A percentile compares a stretch with the other conserved stretches of the same genome.
Conservation (phyloP, 2,329 filamentous ascomycete species). For the Aureobasidium sp. region DNA sequence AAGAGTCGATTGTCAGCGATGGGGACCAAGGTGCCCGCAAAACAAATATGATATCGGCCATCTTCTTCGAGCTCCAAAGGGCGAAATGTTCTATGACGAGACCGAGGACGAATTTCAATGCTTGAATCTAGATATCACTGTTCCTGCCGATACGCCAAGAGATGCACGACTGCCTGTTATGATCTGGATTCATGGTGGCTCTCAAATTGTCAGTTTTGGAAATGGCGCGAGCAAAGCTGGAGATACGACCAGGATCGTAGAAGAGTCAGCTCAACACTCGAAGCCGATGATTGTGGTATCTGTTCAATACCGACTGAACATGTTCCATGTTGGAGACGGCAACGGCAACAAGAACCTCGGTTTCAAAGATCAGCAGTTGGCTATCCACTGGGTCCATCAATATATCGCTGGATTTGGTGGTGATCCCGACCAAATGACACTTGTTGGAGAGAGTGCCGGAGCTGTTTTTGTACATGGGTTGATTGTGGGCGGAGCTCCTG, state of each 20-base stretch:
- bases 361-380: constrained; percentile 21
- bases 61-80: constrained; percentile 34
- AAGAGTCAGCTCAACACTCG: constrained; percentile 25
- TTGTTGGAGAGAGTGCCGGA: constrained; percentile 40
- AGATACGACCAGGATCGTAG: constrained; percentile 7
- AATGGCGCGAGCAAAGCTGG: constrained; percentile 35
- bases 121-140: constrained; percentile 35
- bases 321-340: constrained; percentile 38
- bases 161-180: constrained; percentile 29
- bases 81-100: constrained; percentile 21
- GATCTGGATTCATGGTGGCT: constrained; percentile 42
- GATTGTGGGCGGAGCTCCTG: constrained; percentile 25
- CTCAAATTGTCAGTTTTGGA: constrained; percentile 38
- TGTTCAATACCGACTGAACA: constrained; percentile 37
- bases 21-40: constrained; percentile 34
- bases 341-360: constrained; percentile 24
- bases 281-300: constrained; percentile 35
- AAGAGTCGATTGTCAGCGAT: constrained; percentile 18
- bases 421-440: constrained; percentile 30
- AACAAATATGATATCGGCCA: constrained; percentile 33
- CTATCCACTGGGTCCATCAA: constrained; percentile 27
- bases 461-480: constrained; percentile 39
- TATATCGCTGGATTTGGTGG: constrained; percentile 30
- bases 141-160: constrained; percentile 16
- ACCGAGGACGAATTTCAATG: constrained; percentile 37